Conservation (phyloP, 179 eudicot species). For the Silene vulgaris region DNA sequence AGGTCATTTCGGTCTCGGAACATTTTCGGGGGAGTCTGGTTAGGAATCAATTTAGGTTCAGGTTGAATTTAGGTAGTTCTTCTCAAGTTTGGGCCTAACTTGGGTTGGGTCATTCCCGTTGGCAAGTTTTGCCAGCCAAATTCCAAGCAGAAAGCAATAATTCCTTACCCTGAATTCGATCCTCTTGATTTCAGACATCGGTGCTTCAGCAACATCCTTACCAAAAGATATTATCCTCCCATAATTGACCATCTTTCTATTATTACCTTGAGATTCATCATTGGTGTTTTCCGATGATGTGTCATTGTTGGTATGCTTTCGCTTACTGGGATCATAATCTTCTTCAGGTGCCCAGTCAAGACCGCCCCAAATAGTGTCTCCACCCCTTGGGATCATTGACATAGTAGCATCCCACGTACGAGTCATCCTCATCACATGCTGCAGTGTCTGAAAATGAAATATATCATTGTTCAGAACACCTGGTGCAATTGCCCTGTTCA, state of each 20-base stretch:
- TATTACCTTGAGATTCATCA: slow-evolving; percentile 23
- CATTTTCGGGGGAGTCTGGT: too few species aligned
- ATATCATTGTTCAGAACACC: slow-evolving; percentile 68
- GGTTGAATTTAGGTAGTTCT: too few species aligned
- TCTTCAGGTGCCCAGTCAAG: slow-evolving; percentile 98
- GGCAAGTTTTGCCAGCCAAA: not conserved
- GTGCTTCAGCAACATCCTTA: slow-evolving; percentile 65
- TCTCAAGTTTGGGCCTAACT: too few species aligned
- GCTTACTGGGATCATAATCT: slow-evolving; percentile 43
- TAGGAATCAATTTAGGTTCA: too few species aligned
- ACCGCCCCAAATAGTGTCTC: slow-evolving; percentile 90
- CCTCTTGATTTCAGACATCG: slow-evolving; percentile 54
- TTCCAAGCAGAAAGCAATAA: not conserved
- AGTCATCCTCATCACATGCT: slow-evolving; percentile 88
- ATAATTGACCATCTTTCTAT: slow-evolving; percentile 40
- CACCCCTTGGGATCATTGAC: slow-evolving; percentile 97
- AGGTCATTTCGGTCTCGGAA: too few species aligned
- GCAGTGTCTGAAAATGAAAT: slow-evolving; percentile 75
- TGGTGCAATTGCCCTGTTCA: slow-evolving; percentile 81
- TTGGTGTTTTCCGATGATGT: slow-evolving; percentile 27
- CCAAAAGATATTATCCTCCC: slow-evolving; percentile 90
- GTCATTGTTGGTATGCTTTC: slow-evolving; percentile 39
- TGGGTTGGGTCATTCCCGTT: not conserved
- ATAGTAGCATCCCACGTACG: slow-evolving; percentile 98
- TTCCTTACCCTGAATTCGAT: slow-evolving; percentile 69